Percentiles rank a stretch among this genome's conserved stretches.
Conservation (phyloP, 169 alveolate species). For the Plasmodium cynomolgi region DNA sequence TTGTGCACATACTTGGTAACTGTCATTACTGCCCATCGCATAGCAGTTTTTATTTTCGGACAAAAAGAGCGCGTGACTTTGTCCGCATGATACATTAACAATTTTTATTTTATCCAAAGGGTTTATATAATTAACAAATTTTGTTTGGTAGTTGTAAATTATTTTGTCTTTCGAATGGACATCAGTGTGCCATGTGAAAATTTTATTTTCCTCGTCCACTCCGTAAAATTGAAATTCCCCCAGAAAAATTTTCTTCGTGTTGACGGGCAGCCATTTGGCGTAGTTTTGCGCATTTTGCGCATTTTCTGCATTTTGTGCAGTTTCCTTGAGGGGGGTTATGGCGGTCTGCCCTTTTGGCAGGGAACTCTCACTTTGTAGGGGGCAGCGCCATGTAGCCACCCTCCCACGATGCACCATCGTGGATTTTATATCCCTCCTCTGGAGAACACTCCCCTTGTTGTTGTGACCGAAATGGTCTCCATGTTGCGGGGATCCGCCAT, state of each 20-base stretch:
- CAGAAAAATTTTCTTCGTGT: slow-evolving; percentile 12
- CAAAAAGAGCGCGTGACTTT: slow-evolving; percentile 50
- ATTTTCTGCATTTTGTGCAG: neutral
- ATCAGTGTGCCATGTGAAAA: slow-evolving; percentile 20
- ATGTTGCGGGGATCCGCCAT: neutral
- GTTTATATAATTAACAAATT: slow-evolving; percentile 36
- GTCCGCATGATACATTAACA: slow-evolving; percentile 40
- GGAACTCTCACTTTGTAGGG: neutral
- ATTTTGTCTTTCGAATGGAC: neutral
- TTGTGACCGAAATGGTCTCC: neutral
- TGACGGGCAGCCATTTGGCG: neutral
- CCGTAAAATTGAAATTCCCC: slow-evolving; percentile 22
- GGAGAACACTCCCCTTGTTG: neutral
- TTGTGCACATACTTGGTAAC: slow-evolving; percentile 18
- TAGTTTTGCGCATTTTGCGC: neutral
- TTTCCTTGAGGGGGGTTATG: neutral
- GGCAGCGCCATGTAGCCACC: neutral
- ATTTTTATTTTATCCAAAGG: slow-evolving; percentile 23
- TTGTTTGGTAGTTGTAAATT: slow-evolving; percentile 5
- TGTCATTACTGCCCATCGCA: slow-evolving; percentile 42
- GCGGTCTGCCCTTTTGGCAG: neutral
- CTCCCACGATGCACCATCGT: neutral
- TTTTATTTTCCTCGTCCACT: slow-evolving; percentile 5
- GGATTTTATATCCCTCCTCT: slow-evolving; percentile 6
- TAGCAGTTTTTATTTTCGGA: slow-evolving; percentile 52